phyloP scores from a whole-genome alignment of 495 filamentous ascomycete genomes.

The Podospora pseudoanserina region DNA sequence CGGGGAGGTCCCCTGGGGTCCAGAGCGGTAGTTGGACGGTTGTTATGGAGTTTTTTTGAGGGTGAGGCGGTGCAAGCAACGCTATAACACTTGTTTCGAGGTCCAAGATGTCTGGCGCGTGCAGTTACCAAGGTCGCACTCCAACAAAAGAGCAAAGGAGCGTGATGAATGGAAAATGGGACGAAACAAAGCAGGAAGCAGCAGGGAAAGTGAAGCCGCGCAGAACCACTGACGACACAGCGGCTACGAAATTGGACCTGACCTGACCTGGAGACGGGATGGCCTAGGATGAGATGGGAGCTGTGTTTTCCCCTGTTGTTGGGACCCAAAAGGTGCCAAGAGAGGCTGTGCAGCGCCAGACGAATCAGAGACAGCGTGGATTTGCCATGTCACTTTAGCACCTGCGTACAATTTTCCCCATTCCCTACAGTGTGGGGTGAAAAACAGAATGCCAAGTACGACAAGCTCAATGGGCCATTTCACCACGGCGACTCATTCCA shows the following conservation, averaged over 20 bases:
- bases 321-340: background rate
- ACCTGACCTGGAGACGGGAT: background rate
- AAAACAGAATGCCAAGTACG: no score
- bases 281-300: background rate
- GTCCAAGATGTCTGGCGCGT: background rate
- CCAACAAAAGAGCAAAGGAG: background rate
- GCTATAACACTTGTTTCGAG: background rate
- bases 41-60: background rate
- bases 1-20: background rate
- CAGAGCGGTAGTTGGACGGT: background rate
- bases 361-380: constrained; percentile 9
- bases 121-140: background rate
- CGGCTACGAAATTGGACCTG: background rate
- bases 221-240: background rate
- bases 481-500: background rate
- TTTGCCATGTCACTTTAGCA: constrained; percentile 7
- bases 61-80: background rate
- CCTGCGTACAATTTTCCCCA: background rate
- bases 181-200: background rate
- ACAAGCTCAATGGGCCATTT: background rate
- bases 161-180: background rate
- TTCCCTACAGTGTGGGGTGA: background rate
- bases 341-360: constrained; percentile 14
- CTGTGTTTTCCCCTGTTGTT: constrained; percentile 1
- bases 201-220: constrained; percentile 4